Evolutionary conservation across 805 yeast species (phyloP), one percentile per base, ranked within the genome.

Genomic region (Starmerella apicola): DNA sequence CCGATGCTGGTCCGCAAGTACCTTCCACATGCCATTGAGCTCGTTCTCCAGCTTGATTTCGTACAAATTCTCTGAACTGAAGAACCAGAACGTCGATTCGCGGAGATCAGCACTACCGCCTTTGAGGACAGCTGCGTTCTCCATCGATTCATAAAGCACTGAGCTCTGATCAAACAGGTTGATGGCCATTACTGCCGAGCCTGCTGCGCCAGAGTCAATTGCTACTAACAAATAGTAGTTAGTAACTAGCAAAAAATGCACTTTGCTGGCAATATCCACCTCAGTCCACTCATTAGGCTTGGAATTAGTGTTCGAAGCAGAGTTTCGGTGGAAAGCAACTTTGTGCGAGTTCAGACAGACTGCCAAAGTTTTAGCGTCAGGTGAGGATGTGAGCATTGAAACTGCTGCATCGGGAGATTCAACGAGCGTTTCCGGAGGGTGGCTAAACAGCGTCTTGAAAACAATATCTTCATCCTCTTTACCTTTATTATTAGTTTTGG

Each of bases 31-130:
- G 20, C 80, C 80, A 4, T 69, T 63, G 4, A 76, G 65, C 56
- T 88, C 96, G 52, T 79, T 70, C 26, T 68, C 68, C 10, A 82
- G 63, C 8, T 48, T 51, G 5, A 91, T 59, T 55, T 91, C 98
- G 54, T 70, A 81, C 8, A 91, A 73, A 36, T 66, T 66, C 4
- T 60, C 53, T 10, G 62, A 58, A 0, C 91, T 73, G 51, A 65
- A 82, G 3, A 81, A 58, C 98, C 98, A 91, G 50, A 65, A 81
- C 0, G 97, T 81, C 1, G 65, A 54, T 32, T 59, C 59, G 3
- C 57, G 43, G 37, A 59, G 58, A 51, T 81, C 93, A 1, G 66
- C 64, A 2, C 68, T 52, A 4, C 74, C 53, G 0, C 78, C 78
- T 5, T 66, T 41, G 34, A 70, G 53, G 21, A 55, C 51, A 34